Evolutionary conservation across 2,329 filamentous ascomycete genomes (phyloP).

Genomic region (Neopestalotiopsis sp.): DNA sequence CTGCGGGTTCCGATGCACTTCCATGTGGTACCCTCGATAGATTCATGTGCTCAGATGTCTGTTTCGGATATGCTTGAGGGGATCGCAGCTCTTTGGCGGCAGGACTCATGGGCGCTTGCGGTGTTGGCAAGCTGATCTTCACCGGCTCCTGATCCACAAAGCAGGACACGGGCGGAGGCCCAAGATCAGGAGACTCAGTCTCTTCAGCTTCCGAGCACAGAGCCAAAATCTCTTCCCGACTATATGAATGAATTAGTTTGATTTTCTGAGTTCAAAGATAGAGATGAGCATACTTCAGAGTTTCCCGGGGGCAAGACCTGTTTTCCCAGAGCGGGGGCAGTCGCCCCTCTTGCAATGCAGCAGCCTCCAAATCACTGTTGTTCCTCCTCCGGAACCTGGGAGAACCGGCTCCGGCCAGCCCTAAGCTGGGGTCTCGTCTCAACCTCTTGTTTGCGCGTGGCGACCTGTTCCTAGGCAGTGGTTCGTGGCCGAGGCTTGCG

Average conservation of each 20-base stretch:
- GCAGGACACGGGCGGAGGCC: constrained; percentile 64
- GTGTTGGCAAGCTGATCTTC: constrained; percentile 56
- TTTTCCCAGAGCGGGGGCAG: constrained; percentile 74
- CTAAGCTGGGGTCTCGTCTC: constrained; percentile 48
- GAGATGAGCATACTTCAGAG: constrained; percentile 62
- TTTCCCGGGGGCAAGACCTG: constrained; percentile 70
- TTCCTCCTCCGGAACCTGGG: constrained; percentile 63
- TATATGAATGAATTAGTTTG: constrained; percentile 33
- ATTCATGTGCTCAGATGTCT: not conserved
- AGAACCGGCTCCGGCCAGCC: constrained; percentile 52
- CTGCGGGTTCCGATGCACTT: constrained; percentile 18
- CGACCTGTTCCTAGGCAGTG: constrained; percentile 54
- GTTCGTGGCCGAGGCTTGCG: constrained; percentile 67
- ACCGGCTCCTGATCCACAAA: constrained; percentile 63
- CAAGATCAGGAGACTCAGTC: constrained; percentile 72
- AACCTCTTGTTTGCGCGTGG: constrained; percentile 46
- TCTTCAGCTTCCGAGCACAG: constrained; percentile 55
- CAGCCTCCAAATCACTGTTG: constrained; percentile 56
- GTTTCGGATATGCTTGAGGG: constrained; percentile 15
- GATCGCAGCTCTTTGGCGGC: constrained; percentile 22
- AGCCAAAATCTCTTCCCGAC: constrained; percentile 68
- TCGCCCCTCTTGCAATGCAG: constrained; percentile 58
- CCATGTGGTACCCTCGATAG: not conserved
- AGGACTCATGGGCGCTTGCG: constrained; percentile 12
- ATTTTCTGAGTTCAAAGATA: not conserved